A percentile compares a stretch with the other conserved stretches of the same genome.
Evolutionary conservation across 1,284 basidiomycete species (phyloP).

Genomic region (Ceratobasidium sp.): DNA sequence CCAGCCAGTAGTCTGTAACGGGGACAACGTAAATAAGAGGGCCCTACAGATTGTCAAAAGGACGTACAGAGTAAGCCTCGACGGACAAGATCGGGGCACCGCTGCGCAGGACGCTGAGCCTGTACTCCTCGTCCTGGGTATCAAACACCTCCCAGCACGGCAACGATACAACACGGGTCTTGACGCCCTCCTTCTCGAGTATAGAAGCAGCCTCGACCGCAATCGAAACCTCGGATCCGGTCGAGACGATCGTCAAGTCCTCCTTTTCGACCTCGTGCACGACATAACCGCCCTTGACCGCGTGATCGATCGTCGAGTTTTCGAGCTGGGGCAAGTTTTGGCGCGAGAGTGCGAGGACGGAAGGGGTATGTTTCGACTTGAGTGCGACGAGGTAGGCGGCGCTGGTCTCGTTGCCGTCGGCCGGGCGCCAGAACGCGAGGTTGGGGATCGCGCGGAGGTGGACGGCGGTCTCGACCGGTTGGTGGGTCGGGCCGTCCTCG

Average conservation of each 20-base stretch:
- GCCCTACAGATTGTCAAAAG: constrained; percentile 36
- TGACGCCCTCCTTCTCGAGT: constrained; percentile 81
- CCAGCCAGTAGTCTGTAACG: constrained; percentile 79
- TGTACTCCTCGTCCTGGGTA: constrained; percentile 84
- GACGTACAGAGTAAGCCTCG: constrained; percentile 77
- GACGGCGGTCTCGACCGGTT: constrained; percentile 90
- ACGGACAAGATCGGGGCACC: constrained; percentile 92
- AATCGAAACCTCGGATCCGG: constrained; percentile 90
- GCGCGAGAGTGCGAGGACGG: constrained; percentile 87
- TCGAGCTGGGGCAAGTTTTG: constrained; percentile 96
- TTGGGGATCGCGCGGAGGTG: constrained; percentile 93
- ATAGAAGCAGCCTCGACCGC: constrained; percentile 85
- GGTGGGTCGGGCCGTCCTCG: constrained; percentile 97
- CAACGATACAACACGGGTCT: constrained; percentile 86
- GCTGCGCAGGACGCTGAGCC: constrained; percentile 84
- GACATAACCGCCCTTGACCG: constrained; percentile 89
- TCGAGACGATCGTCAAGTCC: constrained; percentile 89
- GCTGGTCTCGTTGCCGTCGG: constrained; percentile 95
- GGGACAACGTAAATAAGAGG: constrained; percentile 3
- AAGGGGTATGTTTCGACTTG: constrained; percentile 80
- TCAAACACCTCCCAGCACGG: constrained; percentile 94
- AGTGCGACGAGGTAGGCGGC: constrained; percentile 89
- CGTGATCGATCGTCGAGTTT: constrained; percentile 87
- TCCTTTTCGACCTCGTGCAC: constrained; percentile 81
- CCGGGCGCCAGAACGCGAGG: constrained; percentile 90